Evolutionary conservation across 192 early-diverging fungal genomes (phyloP).

Genomic region (Backusella circina): DNA sequence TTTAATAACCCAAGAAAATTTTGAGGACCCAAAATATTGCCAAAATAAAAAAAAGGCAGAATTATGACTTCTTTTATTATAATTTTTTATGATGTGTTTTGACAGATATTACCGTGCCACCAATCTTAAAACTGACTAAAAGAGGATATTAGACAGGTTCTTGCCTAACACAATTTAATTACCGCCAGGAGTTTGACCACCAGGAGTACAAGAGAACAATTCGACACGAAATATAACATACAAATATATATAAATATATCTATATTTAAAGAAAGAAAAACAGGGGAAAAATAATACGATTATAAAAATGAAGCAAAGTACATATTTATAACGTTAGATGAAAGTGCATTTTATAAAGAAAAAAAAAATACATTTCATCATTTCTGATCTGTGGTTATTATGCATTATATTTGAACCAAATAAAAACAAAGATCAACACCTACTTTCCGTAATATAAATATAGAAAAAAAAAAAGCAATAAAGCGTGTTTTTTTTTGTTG

Average conservation of each 20-base stretch:
- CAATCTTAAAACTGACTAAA: not conserved
- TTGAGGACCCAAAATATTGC: not conserved
- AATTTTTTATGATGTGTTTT: not conserved
- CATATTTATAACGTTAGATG: not conserved
- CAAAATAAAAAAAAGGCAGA: not conserved
- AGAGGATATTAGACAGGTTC: not conserved
- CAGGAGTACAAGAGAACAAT: not conserved
- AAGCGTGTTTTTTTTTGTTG: not conserved
- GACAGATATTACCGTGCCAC: not conserved
- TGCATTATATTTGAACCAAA: not conserved
- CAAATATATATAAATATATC: not conserved
- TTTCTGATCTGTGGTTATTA: not conserved
- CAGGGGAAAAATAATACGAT: not conserved
- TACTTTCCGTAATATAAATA: not conserved
- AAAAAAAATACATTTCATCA: not conserved
- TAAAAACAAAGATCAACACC: not conserved
- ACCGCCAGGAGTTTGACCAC: not conserved
- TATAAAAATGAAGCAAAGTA: not conserved
- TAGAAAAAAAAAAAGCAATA: not conserved
- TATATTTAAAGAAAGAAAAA: not conserved
- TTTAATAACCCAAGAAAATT: not conserved
- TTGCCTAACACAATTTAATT: not conserved
- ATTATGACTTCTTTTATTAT: not conserved
- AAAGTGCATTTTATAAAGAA: not conserved
- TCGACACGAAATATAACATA: not conserved